Conservation (phyloP, 2,329 filamentous ascomycete genomes). For the Phialocephala subalpina region DNA sequence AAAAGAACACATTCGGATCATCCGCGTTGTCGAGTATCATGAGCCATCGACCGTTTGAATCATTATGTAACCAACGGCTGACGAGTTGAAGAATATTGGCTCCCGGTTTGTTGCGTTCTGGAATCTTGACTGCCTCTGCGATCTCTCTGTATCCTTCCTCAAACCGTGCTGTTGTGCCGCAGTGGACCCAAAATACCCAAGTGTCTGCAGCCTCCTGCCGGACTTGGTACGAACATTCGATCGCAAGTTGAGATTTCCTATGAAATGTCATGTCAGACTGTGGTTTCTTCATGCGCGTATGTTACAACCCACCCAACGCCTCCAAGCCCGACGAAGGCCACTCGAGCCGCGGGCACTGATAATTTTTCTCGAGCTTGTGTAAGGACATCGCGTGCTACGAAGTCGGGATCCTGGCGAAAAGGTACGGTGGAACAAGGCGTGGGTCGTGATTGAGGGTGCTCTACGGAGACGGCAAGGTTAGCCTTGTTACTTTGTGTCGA, state of each 20-base stretch:
- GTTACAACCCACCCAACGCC: neutral
- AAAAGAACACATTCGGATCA: conserved; percentile 20
- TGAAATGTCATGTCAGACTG: neutral
- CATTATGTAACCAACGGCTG: conserved; percentile 24
- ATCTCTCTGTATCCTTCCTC: conserved; percentile 27
- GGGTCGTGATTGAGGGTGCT: too few species aligned
- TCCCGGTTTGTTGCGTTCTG: conserved; percentile 19
- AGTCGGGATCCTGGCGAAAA: neutral
- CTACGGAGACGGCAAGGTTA: too few species aligned
- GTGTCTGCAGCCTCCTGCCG: conserved; percentile 32
- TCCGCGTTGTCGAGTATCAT: conserved; percentile 34
- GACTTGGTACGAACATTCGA: conserved; percentile 45
- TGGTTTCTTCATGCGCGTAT: neutral
- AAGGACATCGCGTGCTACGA: neutral
- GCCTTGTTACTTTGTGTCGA: too few species aligned
- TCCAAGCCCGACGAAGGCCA: neutral
- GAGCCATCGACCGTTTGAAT: conserved; percentile 27
- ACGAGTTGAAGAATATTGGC: conserved; percentile 25
- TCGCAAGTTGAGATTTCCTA: conserved; percentile 46
- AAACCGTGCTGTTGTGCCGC: conserved; percentile 21
- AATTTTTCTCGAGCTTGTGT: neutral
- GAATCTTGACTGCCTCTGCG: conserved; percentile 22
- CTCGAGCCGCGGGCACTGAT: neutral
- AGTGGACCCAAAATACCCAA: conserved; percentile 47
- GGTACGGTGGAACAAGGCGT: neutral